Conservation (phyloP, 345 rosid species). For the Mangifera indica region DNA sequence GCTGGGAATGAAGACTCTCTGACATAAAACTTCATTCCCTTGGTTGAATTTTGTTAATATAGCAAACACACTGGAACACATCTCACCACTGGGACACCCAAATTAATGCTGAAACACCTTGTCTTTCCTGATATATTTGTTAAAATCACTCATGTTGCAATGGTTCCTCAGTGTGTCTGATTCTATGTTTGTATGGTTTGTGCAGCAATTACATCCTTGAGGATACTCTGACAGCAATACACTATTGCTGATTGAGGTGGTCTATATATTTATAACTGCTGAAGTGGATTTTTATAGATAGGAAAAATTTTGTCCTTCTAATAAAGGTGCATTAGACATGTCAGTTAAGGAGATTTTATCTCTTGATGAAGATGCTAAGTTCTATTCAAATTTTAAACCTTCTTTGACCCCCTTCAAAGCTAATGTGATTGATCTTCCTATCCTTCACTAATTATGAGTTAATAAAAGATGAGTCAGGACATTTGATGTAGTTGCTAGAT, state of each 20-base stretch:
- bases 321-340: neutral
- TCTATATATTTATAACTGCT: neutral
- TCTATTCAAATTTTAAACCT: conserved; percentile 5
- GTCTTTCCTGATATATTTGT: neutral
- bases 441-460: neutral
- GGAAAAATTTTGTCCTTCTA: neutral
- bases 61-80: neutral
- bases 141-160: neutral
- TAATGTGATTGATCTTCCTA: conserved; percentile 7
- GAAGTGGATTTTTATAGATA: neutral
- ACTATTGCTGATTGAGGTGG: neutral
- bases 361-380: neutral
- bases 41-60: neutral
- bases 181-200: neutral
- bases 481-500: neutral
- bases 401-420: neutral
- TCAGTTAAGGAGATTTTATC: neutral
- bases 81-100: neutral
- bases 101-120: neutral
- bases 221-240: neutral
- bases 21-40: neutral
- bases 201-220: neutral
- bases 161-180: neutral
- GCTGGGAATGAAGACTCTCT: neutral
- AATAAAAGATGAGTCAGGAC: neutral